phyloP scores from a whole-genome alignment of 2,329 filamentous ascomycete species.

The Drechslerella coelobrocha region DNA sequence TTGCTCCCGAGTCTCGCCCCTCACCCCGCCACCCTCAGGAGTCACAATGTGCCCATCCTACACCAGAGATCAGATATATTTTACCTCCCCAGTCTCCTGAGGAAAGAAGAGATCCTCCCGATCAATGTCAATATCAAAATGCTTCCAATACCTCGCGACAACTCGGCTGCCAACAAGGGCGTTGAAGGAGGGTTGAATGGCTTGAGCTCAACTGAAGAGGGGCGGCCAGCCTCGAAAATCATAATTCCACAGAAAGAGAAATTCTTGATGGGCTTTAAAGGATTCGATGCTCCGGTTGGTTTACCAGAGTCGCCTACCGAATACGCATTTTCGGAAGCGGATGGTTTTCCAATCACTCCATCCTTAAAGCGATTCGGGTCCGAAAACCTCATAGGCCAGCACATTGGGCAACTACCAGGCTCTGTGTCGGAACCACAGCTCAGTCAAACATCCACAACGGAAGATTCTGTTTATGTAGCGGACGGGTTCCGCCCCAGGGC shows the following conservation, averaged over 20 bases:
- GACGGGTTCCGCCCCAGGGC: constrained; percentile 39
- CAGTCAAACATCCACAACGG: not conserved
- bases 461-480: constrained; percentile 23
- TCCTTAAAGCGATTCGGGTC: constrained; percentile 15
- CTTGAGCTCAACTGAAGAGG: constrained; percentile 18
- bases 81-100: constrained; percentile 13
- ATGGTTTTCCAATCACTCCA: constrained; percentile 17
- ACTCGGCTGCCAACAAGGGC: constrained; percentile 14
- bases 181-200: constrained; percentile 1
- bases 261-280: constrained; percentile 31
- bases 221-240: constrained; percentile 26
- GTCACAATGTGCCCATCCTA: constrained; percentile 20
- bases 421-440: constrained; percentile 36
- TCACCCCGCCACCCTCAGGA: constrained; percentile 13
- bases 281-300: constrained; percentile 39
- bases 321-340: constrained; percentile 20
- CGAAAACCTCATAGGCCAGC: constrained; percentile 8
- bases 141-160: constrained; percentile 23
- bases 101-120: constrained; percentile 21
- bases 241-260: constrained; percentile 45
- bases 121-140: constrained; percentile 48
- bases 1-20: constrained; percentile 32
- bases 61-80: constrained; percentile 42
- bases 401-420: constrained; percentile 7
- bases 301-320: constrained; percentile 39